A percentile compares a stretch with the other conserved stretches of the same genome.
These are phyloP conservation scores for Rhizopus stolonifer DNA, from an alignment of 371 early-diverging fungal species.

Conservation along the genomic window DNA sequence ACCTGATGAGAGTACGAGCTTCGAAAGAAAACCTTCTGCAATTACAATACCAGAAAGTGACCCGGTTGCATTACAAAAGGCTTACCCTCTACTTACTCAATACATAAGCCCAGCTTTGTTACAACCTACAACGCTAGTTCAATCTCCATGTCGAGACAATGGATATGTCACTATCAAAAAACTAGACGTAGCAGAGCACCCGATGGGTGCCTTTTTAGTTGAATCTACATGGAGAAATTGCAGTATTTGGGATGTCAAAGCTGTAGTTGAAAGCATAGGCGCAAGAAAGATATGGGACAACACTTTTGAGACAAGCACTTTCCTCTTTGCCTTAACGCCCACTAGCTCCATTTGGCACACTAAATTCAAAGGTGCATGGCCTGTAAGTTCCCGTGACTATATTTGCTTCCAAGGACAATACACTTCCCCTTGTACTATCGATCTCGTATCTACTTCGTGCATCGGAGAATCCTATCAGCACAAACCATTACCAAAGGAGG, in stretches of 20 bases:
- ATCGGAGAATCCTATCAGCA: conserved; percentile 40
- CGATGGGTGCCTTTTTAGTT: conserved; percentile 47
- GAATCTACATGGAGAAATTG: conserved; percentile 54
- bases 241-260: conserved; percentile 60
- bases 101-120: conserved; percentile 8
- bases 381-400: conserved; percentile 52
- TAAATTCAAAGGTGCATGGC: conserved; percentile 58
- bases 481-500: conserved; percentile 37
- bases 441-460: conserved; percentile 52
- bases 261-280: conserved; percentile 44
- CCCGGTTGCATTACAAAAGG: conserved; percentile 26
- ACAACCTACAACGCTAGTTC: conserved; percentile 14
- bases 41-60: conserved; percentile 30
- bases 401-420: conserved; percentile 51
- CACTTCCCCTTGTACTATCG: conserved; percentile 42
- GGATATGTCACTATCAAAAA: conserved; percentile 38
- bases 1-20: background rate
- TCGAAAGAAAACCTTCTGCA: background rate
- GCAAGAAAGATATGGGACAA: conserved; percentile 51
- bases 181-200: conserved; percentile 50
- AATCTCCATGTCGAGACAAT: conserved; percentile 27
- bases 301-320: conserved; percentile 45
- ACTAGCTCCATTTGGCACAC: conserved; percentile 52
- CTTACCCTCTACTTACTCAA: conserved; percentile 23
- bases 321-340: conserved; percentile 46